These are phyloP conservation scores for Fusarium anguioides DNA, from an alignment of 2,329 filamentous ascomycete genomes.

Conservation along the genomic window DNA sequence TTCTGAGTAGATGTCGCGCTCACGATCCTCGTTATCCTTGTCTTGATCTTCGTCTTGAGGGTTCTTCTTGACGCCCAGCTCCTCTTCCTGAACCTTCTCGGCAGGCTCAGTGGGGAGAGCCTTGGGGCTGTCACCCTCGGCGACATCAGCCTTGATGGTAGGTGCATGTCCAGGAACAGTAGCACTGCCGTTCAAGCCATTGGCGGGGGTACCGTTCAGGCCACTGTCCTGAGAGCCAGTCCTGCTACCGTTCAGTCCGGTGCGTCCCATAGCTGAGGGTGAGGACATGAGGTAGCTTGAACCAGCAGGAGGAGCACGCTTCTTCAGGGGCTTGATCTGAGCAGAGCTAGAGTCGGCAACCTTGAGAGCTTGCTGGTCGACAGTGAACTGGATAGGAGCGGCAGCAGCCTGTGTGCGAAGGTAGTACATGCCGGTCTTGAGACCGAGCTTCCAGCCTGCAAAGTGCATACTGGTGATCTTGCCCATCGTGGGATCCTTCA, in stretches of 20 bases:
- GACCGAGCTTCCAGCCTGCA: conserved; percentile 96
- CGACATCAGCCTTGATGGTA: conserved; percentile 79
- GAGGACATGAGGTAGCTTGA: conserved; percentile 62
- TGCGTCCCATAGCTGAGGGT: conserved; percentile 71
- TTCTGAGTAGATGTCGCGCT: conserved; percentile 95
- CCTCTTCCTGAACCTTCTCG: conserved; percentile 71
- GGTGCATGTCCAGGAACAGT: conserved; percentile 74
- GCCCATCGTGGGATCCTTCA: conserved; percentile 99
- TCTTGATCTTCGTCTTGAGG: conserved; percentile 79
- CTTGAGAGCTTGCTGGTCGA: conserved; percentile 95
- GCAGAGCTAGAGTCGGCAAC: conserved; percentile 84
- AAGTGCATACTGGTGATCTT: conserved; percentile 99
- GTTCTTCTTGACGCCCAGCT: conserved; percentile 65
- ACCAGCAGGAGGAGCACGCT: conserved; percentile 71
- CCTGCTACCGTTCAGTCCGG: conserved; percentile 68
- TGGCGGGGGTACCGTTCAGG: conserved; percentile 65
- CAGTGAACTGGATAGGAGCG: conserved; percentile 97
- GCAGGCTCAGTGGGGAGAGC: conserved; percentile 78
- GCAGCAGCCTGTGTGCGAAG: conserved; percentile 97
- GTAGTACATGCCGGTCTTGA: conserved; percentile 99
- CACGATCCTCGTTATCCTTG: conserved; percentile 76
- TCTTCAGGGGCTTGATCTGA: conserved; percentile 73
- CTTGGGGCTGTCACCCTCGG: conserved; percentile 83
- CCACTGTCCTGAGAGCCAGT: conserved; percentile 59
- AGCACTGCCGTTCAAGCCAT: conserved; percentile 68